phyloP scores from a whole-genome alignment of 371 early-diverging fungal genomes.

The Funneliformis caledonium region DNA sequence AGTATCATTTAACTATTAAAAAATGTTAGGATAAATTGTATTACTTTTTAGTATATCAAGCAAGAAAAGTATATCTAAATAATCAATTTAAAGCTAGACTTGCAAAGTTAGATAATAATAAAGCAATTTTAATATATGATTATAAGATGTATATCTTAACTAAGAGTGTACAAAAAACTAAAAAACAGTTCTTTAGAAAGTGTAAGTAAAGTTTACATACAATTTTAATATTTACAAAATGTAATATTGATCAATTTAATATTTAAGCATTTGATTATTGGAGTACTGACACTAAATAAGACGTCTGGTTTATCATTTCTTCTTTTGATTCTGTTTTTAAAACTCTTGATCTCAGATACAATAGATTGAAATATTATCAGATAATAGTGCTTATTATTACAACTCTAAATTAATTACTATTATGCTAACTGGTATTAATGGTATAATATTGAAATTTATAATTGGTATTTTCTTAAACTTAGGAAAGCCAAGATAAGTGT shows the following conservation, averaged over 20 bases:
- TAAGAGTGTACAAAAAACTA: neutral
- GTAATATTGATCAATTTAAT: neutral
- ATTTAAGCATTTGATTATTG: neutral
- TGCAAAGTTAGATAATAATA: neutral
- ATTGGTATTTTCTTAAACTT: too few relatives aligned
- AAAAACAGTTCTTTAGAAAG: neutral
- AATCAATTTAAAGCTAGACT: conserved; percentile 3
- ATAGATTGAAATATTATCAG: too few relatives aligned
- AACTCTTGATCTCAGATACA: too few relatives aligned
- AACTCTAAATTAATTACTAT: too few relatives aligned
- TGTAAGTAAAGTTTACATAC: neutral
- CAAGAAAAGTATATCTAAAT: neutral
- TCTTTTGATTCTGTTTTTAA: too few relatives aligned
- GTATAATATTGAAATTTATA: too few relatives aligned
- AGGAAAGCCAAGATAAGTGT: too few relatives aligned
- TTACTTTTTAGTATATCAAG: neutral
- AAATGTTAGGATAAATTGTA: neutral
- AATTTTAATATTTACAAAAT: conserved; percentile 18
- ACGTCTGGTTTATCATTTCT: too few relatives aligned
- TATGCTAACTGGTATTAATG: too few relatives aligned
- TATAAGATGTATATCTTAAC: neutral
- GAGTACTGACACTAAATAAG: neutral
- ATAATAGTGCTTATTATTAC: too few relatives aligned
- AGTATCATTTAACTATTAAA: neutral
- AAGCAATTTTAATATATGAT: neutral